phyloP scores from a whole-genome alignment of 148 eudicot genomes.

The Rhododendron kiyosumense region DNA sequence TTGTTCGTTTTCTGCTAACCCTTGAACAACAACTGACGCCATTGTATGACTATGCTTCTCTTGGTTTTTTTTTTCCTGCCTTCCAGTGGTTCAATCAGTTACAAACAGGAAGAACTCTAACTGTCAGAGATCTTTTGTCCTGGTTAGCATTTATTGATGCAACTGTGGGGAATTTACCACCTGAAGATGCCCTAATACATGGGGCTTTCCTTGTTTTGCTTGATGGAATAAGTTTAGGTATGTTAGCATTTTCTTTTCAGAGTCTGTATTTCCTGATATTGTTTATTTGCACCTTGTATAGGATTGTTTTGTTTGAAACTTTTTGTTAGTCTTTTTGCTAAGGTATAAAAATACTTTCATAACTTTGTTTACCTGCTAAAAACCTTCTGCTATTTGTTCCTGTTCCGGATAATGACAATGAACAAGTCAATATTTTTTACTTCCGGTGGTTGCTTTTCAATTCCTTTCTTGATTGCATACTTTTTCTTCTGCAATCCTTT shows the following conservation, averaged over 20 bases:
- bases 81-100: constrained; percentile 86
- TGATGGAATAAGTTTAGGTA: constrained; percentile 92
- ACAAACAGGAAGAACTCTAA: constrained; percentile 79
- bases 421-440: neutral
- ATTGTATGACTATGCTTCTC: neutral
- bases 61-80: neutral
- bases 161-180: constrained; percentile 41
- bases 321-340: neutral
- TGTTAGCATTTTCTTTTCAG: neutral
- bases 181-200: constrained; percentile 64
- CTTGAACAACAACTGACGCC: neutral
- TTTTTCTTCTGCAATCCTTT: constrained; percentile 5
- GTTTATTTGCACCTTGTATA: neutral
- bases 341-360: neutral
- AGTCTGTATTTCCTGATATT: neutral
- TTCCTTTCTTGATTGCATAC: neutral
- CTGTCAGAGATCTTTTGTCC: constrained; percentile 90
- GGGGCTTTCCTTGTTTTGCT: constrained; percentile 93
- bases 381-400: neutral
- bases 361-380: neutral
- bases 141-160: constrained; percentile 77
- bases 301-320: neutral
- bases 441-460: neutral
- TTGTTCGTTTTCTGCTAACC: neutral
- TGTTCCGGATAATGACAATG: neutral